These are phyloP conservation scores for Dendryphion nanum DNA, from an alignment of 2,329 filamentous ascomycete genomes.

Conservation along the genomic window DNA sequence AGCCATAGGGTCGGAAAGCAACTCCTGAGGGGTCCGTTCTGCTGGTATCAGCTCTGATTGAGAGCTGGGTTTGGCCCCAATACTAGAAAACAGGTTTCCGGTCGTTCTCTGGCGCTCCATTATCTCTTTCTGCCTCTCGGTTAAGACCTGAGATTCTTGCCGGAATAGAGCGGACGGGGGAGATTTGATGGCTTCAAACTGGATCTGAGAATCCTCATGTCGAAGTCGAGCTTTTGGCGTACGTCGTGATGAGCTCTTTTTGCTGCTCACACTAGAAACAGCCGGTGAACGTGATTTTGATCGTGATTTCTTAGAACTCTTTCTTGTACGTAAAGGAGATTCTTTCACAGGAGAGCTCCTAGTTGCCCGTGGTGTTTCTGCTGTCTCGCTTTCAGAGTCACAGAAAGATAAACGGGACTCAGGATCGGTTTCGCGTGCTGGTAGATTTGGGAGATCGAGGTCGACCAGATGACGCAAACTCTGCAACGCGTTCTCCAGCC, in stretches of 20 bases:
- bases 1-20: constrained; percentile 28
- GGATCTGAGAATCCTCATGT: constrained; percentile 80
- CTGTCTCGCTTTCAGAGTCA: constrained; percentile 34
- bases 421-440: constrained; percentile 33
- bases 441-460: constrained; percentile 50
- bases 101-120: constrained; percentile 67
- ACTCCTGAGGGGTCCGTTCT: constrained; percentile 10
- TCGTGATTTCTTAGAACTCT: constrained; percentile 13
- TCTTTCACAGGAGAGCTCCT: constrained; percentile 23
- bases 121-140: constrained; percentile 76
- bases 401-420: constrained; percentile 33
- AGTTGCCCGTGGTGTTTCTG: constrained; percentile 6
- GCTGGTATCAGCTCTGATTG: constrained; percentile 6
- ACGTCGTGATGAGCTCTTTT: constrained; percentile 20
- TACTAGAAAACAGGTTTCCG: constrained; percentile 65
- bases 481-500: constrained; percentile 61
- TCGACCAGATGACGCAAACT: constrained; percentile 58
- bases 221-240: constrained; percentile 57
- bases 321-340: constrained; percentile 27
- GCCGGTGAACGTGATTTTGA: constrained; percentile 26
- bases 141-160: constrained; percentile 70
- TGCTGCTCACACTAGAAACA: constrained; percentile 15
- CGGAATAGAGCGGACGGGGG: constrained; percentile 48
- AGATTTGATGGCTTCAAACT: constrained; percentile 69
- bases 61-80: constrained; percentile 38